Evolutionary conservation across 345 rosid species (phyloP).

Genomic region (Heritiera fomes): DNA sequence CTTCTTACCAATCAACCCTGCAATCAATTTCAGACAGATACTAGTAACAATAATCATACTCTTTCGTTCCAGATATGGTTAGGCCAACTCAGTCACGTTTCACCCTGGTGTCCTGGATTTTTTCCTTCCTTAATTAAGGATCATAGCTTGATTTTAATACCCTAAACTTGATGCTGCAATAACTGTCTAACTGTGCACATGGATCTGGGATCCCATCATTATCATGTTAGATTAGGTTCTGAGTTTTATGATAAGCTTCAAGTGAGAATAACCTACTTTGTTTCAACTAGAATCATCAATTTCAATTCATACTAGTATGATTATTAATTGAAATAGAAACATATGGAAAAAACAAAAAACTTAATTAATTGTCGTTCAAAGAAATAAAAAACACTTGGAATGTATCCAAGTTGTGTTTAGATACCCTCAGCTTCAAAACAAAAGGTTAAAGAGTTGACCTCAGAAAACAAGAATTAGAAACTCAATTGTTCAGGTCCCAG

Average conservation of each 20-base stretch:
- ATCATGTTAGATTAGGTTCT: background rate
- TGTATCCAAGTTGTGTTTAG: background rate
- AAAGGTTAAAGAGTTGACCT: background rate
- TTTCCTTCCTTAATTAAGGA: background rate
- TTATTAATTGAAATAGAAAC: background rate
- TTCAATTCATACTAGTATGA: background rate
- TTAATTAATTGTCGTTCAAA: background rate
- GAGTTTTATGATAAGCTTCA: background rate
- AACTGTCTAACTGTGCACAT: background rate
- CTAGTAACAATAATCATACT: background rate
- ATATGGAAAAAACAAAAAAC: too few species aligned
- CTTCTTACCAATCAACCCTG: background rate
- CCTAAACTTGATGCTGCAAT: background rate
- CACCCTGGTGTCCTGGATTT: background rate
- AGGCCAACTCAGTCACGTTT: background rate
- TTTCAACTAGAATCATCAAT: background rate
- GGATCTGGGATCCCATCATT: background rate
- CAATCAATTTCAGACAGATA: background rate
- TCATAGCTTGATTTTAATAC: background rate
- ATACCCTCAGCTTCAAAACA: background rate
- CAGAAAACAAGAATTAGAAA: background rate
- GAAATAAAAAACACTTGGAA: background rate
- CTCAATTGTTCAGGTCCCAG: background rate
- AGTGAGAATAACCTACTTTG: background rate
- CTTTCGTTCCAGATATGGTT: background rate